These are phyloP conservation scores for Carallia pectinifolia DNA, from an alignment of 345 rosid genomes.

Conservation along the genomic window DNA sequence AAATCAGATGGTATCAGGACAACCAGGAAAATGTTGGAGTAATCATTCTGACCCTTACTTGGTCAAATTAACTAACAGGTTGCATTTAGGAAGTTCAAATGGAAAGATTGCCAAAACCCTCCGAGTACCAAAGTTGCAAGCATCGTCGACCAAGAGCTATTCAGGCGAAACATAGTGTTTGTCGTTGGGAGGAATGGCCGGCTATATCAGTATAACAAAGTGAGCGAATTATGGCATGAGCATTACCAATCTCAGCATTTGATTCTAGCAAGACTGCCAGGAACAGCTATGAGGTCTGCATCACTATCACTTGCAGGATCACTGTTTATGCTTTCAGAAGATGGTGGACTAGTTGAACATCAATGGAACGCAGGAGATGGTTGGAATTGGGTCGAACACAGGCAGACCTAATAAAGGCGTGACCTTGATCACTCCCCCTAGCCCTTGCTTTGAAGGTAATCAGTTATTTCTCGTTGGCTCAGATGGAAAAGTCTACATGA, in stretches of 20 bases:
- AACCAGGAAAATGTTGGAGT: too few species aligned
- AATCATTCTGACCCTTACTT: neutral
- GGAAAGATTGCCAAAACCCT: constrained; percentile 66
- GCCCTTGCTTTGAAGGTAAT: constrained; percentile 56
- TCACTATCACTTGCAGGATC: constrained; percentile 49
- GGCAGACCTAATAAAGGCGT: constrained; percentile 58
- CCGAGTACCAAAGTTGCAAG: constrained; percentile 48
- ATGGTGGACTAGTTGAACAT: constrained; percentile 62
- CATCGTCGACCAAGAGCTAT: constrained; percentile 60
- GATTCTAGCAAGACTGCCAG: constrained; percentile 45
- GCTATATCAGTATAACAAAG: constrained; percentile 63
- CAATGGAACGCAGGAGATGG: constrained; percentile 64
- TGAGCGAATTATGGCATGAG: constrained; percentile 62
- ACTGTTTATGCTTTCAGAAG: constrained; percentile 60
- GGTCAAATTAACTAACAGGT: constrained; percentile 37
- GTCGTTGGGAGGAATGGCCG: constrained; percentile 47
- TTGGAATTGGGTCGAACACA: constrained; percentile 70
- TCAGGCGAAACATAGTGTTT: constrained; percentile 53
- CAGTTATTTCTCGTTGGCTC: constrained; percentile 57
- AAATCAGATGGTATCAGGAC: too few species aligned
- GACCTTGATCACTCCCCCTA: constrained; percentile 48
- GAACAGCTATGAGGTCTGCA: constrained; percentile 50
- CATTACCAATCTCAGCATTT: constrained; percentile 66
- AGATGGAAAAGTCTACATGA: constrained; percentile 53
- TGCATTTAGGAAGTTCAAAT: constrained; percentile 50